Evolutionary conservation across 495 filamentous ascomycete species (phyloP).

Genomic region (Talaromyces adpressus): DNA sequence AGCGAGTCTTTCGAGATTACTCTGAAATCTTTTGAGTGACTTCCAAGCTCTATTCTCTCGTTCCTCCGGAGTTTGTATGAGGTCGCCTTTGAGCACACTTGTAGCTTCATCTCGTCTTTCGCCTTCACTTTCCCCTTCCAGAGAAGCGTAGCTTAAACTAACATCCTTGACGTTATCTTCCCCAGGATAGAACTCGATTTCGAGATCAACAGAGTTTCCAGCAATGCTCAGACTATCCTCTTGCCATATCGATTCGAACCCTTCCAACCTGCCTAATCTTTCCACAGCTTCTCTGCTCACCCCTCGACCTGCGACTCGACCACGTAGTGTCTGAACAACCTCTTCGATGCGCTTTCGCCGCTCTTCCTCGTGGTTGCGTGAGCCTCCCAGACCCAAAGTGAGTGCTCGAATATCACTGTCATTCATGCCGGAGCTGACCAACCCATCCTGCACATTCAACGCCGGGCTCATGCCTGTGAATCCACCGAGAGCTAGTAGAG

Average conservation of each 20-base stretch:
- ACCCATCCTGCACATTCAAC: constrained; percentile 31
- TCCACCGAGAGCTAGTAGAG: constrained; percentile 34
- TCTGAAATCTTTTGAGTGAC: constrained; percentile 62
- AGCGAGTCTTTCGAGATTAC: constrained; percentile 73
- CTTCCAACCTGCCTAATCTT: constrained; percentile 62
- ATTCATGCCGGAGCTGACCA: constrained; percentile 34
- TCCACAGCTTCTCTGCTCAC: constrained; percentile 81
- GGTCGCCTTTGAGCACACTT: constrained; percentile 43
- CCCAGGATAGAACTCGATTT: constrained; percentile 41
- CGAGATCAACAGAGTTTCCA: constrained; percentile 51
- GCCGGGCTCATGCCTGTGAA: constrained; percentile 39
- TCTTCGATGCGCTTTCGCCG: constrained; percentile 45
- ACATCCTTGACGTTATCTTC: constrained; percentile 40
- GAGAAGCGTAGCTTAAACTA: constrained; percentile 37
- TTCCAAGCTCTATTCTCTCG: constrained; percentile 41
- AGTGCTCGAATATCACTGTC: constrained; percentile 38
- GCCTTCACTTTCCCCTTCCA: constrained; percentile 31
- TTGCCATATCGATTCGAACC: constrained; percentile 70
- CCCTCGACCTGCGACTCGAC: constrained; percentile 37
- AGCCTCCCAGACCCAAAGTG: constrained; percentile 32
- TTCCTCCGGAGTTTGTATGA: constrained; percentile 34
- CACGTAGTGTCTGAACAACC: constrained; percentile 33
- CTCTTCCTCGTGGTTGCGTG: constrained; percentile 45
- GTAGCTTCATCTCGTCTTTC: constrained; percentile 38
- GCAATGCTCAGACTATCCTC: constrained; percentile 63